Base-by-base conservation (phyloP, 805 yeast species). In the Candida parachauliodes region DNA sequence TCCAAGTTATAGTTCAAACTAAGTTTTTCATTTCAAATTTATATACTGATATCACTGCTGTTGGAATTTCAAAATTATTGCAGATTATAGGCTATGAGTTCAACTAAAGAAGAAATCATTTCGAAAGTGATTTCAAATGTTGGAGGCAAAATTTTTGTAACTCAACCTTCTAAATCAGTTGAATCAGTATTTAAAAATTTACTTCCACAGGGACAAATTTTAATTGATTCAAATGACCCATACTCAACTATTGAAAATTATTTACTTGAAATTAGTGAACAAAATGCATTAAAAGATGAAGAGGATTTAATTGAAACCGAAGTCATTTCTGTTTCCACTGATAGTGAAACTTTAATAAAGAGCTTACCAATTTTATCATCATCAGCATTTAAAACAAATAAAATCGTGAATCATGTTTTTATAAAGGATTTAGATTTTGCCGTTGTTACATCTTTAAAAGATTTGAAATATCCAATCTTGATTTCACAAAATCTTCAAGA, bases 401-500 rank as follows among this genome's bases (percentile, higher is more conserved):
- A 76, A 1, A 69, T 76, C 19, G 81, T 83, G n/a, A 59, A 83
- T 37, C 84, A 81, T 51, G 78, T 79, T 25, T 75, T 77, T 42
- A 56, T 83, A 34, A 43, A 68, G n/a, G 57, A 69, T 37, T 70
- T 72, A 44, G 96, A 88, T 56, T 86, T 70, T 60, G 77, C 84
- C 19, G 64, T 76, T 11, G 74, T 87, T 19, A 68, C 91, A n/a
- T 74, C 87, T 6, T 67, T 84, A 48, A 79, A 89, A 54, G 91
- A 86, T 56, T 65, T 83, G 28, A 78, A 79, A 11, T 74, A 70
- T 48, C 73, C 79, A 5, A 68, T 83, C 17, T 58, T 89, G 45
- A 73, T 88, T 39, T 85, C 96, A n/a, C 79, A 76, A 50, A 62
- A 68, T 26, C 55, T 72, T 5, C 54, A 64, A 22, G 87, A 82